Base-by-base conservation (phyloP, 257 asterid genomes). In the Solanum verrucosum region DNA sequence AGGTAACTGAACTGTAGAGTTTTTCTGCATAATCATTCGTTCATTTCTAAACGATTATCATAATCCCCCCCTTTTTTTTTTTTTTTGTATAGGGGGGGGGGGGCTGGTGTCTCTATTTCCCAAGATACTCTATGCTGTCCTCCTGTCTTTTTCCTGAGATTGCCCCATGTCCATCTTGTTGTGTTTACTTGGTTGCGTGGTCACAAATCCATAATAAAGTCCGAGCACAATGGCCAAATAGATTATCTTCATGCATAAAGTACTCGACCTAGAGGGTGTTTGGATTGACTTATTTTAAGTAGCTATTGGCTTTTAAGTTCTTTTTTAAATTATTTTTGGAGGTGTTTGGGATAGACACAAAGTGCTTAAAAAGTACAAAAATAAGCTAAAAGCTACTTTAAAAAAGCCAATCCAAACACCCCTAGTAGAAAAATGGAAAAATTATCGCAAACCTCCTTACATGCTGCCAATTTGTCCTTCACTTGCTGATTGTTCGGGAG, bases 1-100 rank as follows among this genome's bases (percentile, higher is more conserved):
- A 97, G 98, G 99, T 97, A 78, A 82, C 84, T 52, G 85, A 44
- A 44, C 85, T 79, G n/a, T 79, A 46, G 25, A 44, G 38, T 79
- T 79, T 79, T 79, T 60, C 38, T 44, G 16, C 38, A 79, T 44
- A 79, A 44, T 44, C 65, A 79, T 44, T 56, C 9, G n/a, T 42
- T 44, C 37, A 15, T 79, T 79, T 44, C 65, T 42, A 79, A 25
- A 79, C 14, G 16, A 15, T 79, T 79, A 37, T 44, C 60, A 40
- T 40, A 40, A 18, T 3, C 14, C 70, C 70, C 14, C 5, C 9
- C 23, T 4, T 7, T 4, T 4, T 0, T 9, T 16, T 7, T 16
- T 46, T 14, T n/a, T 38, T 1, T 31, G 3, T 31, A 3, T 71
- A 5, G 7, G 34, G 34, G 2, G 7, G 18, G 2, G 7, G 18